These are phyloP conservation scores for Stagonosporopsis rhizophila DNA, from an alignment of 2,329 filamentous ascomycete species.

Conservation along the genomic window DNA sequence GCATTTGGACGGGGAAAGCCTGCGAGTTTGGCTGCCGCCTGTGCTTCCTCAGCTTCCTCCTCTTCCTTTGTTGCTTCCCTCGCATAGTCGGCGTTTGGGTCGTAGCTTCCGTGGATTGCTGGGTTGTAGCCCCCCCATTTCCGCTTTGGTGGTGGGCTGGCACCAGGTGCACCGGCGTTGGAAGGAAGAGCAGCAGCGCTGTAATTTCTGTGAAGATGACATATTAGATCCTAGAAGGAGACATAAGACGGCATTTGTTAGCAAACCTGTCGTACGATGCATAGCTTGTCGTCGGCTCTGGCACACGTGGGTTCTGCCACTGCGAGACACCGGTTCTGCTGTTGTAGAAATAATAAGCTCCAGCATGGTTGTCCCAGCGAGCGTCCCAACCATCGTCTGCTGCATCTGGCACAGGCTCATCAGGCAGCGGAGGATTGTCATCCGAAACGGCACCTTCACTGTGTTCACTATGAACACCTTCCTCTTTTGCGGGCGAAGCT, in stretches of 20 bases:
- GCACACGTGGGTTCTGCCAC: constrained; percentile 85
- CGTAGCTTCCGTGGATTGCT: constrained; percentile 94
- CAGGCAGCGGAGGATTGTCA: constrained; percentile 51
- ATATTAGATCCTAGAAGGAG: constrained; percentile 42
- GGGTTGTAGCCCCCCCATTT: constrained; percentile 86
- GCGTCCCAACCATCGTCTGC: constrained; percentile 79
- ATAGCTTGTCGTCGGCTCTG: constrained; percentile 50
- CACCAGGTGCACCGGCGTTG: constrained; percentile 42
- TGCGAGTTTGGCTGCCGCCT: constrained; percentile 36
- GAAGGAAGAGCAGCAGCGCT: constrained; percentile 39
- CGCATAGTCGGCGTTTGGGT: constrained; percentile 94
- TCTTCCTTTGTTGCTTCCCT: constrained; percentile 52
- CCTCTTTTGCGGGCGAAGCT: constrained; percentile 7
- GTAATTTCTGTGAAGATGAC: constrained; percentile 33
- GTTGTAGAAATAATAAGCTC: constrained; percentile 86
- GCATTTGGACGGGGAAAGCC: constrained; percentile 33
- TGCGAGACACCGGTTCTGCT: constrained; percentile 75
- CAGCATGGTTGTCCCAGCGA: constrained; percentile 73
- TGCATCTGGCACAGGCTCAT: constrained; percentile 54
- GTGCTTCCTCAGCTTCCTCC: constrained; percentile 41
- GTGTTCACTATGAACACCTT: constrained; percentile 14
- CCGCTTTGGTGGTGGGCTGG: constrained; percentile 44
- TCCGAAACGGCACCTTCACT: constrained; percentile 18
- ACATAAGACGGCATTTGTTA: constrained; percentile 39
- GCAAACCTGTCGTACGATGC: constrained; percentile 49